Percentiles rank a stretch among this genome's conserved stretches.
These are phyloP conservation scores for Cystobasidiopsis lactophilus DNA, from an alignment of 768 basidiomycete species.

Conservation along the genomic window DNA sequence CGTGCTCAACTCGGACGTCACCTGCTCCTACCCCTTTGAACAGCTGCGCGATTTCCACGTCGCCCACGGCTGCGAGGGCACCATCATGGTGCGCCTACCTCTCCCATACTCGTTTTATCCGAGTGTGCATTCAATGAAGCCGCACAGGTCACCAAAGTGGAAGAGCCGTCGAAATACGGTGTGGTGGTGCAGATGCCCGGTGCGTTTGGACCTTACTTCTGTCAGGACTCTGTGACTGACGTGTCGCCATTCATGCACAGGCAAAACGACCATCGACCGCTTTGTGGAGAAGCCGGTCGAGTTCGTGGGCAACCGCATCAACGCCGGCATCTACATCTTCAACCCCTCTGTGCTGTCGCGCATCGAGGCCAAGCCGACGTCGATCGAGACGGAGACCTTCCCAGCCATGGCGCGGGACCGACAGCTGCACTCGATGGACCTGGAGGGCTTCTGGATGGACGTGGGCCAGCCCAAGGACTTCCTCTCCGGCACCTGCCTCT, in stretches of 20 bases:
- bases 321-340: constrained; percentile 35
- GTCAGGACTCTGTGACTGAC: too few species aligned
- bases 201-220: too few species aligned
- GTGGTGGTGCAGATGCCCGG: constrained; percentile 30
- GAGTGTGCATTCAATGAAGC: neutral
- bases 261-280: constrained; percentile 29
- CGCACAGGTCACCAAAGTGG: constrained; percentile 29
- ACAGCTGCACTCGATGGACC: constrained; percentile 31
- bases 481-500: constrained; percentile 29
- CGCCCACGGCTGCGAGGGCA: constrained; percentile 30
- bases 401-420: constrained; percentile 28
- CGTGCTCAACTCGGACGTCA: constrained; percentile 33
- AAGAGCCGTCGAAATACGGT: constrained; percentile 31
- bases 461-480: constrained; percentile 30
- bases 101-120: neutral
- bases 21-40: constrained; percentile 32
- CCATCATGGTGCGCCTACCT: constrained; percentile 26
- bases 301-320: constrained; percentile 32
- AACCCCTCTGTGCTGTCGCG: constrained; percentile 30
- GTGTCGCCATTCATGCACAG: too few species aligned
- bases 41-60: constrained; percentile 31
- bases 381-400: constrained; percentile 33
- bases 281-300: constrained; percentile 33
- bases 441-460: constrained; percentile 33
- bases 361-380: constrained; percentile 31